Conservation (phyloP, 2,329 filamentous ascomycete genomes). For the Bipolaris sorokiniana region DNA sequence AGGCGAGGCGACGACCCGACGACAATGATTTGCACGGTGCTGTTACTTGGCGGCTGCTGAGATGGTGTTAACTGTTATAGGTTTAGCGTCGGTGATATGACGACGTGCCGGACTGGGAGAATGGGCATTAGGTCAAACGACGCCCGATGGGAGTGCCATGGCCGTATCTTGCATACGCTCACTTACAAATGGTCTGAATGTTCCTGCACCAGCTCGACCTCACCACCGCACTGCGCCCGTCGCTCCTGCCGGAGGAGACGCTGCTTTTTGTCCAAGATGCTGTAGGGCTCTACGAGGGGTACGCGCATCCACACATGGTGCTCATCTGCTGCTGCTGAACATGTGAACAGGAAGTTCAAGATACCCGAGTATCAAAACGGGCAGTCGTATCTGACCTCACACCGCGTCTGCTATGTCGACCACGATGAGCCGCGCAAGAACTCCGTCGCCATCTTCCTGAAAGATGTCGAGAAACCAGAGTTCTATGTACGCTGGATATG, state of each 20-base stretch:
- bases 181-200: constrained; percentile 69
- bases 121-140: constrained; percentile 9
- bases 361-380: constrained; percentile 93
- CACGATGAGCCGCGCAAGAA: constrained; percentile 82
- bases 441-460: constrained; percentile 84
- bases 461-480: constrained; percentile 88
- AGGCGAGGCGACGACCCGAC: constrained; percentile 27
- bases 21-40: constrained; percentile 18
- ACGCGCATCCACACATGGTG: constrained; percentile 48
- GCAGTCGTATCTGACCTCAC: constrained; percentile 94
- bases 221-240: constrained; percentile 92
- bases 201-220: constrained; percentile 95
- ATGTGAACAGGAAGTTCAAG: constrained; percentile 79
- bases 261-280: constrained; percentile 96
- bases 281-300: constrained; percentile 97
- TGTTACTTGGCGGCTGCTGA: constrained; percentile 21
- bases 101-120: constrained; percentile 26
- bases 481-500: constrained; percentile 56
- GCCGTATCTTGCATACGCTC: constrained; percentile 20
- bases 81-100: constrained; percentile 24
- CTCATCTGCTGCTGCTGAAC: constrained; percentile 19
- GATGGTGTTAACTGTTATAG: constrained; percentile 9
- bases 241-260: constrained; percentile 90
- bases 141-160: constrained; percentile 13
- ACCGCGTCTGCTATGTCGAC: constrained; percentile 94